These are phyloP conservation scores for Hypoxylon sp. DNA, from an alignment of 2,329 filamentous ascomycete species.

Conservation along the genomic window DNA sequence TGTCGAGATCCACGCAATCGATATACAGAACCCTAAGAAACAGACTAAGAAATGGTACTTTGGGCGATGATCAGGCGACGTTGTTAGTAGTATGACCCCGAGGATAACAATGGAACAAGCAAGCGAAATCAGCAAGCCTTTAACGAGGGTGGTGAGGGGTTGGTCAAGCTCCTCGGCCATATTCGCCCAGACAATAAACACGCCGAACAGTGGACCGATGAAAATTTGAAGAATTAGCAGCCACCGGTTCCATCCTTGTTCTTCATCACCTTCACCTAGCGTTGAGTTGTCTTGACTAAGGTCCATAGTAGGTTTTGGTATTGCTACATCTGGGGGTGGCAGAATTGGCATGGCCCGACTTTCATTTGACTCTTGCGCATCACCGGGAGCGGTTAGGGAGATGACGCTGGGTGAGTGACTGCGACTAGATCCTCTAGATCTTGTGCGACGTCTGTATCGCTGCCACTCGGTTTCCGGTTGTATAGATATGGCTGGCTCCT, in stretches of 20 bases:
- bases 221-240: slow-evolving; percentile 88
- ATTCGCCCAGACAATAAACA: slow-evolving; percentile 82
- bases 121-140: slow-evolving; percentile 74
- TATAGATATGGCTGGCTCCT: slow-evolving; percentile 54
- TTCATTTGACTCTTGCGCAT: slow-evolving; percentile 27
- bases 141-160: slow-evolving; percentile 66
- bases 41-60: slow-evolving; percentile 84
- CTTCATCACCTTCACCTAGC: slow-evolving; percentile 55
- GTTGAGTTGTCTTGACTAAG: slow-evolving; percentile 51
- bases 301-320: slow-evolving; percentile 47
- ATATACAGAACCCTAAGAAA: slow-evolving; percentile 90
- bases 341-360: slow-evolving; percentile 19
- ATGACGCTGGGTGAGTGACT: slow-evolving; percentile 54
- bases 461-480: slow-evolving; percentile 71
- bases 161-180: slow-evolving; percentile 70
- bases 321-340: slow-evolving; percentile 41
- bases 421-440: slow-evolving; percentile 52
- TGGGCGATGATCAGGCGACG: slow-evolving; percentile 76
- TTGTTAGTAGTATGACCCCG: slow-evolving; percentile 76
- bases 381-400: slow-evolving; percentile 47
- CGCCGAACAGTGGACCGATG: slow-evolving; percentile 86
- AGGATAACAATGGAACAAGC: slow-evolving; percentile 78
- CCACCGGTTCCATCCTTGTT: slow-evolving; percentile 89
- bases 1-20: slow-evolving; percentile 95
- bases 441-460: slow-evolving; percentile 67